A percentile compares a stretch with the other conserved stretches of the same genome.
Evolutionary conservation across 73 alveolate species (phyloP).

Genomic region (Paramecium sexaurelia): DNA sequence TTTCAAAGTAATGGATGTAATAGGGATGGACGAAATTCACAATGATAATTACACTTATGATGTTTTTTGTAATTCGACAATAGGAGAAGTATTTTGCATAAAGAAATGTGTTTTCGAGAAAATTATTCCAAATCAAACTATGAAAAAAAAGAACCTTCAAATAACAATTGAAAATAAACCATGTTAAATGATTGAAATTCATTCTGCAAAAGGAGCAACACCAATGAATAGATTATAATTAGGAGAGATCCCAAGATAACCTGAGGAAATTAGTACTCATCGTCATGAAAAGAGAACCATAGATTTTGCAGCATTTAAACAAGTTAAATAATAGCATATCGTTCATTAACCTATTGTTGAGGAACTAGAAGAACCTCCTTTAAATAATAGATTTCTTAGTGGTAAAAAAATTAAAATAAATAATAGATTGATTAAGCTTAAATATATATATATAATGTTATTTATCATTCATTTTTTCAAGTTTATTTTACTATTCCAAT

Average conservation of each 20-base stretch:
- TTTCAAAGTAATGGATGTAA: background rate
- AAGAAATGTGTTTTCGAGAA: conserved; percentile 36
- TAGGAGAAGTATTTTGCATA: conserved; percentile 48
- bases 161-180: conserved; percentile 18
- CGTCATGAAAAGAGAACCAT: conserved; percentile 54
- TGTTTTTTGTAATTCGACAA: conserved; percentile 15
- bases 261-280: conserved; percentile 56
- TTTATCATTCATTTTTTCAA: background rate
- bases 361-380: conserved; percentile 51
- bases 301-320: background rate
- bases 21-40: conserved; percentile 29
- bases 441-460: background rate
- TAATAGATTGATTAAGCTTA: background rate
- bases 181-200: conserved; percentile 29
- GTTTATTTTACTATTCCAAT: too few relatives aligned
- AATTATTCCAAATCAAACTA: background rate
- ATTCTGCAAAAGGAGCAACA: conserved; percentile 57
- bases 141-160: conserved; percentile 19
- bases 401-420: background rate
- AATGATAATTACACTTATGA: conserved; percentile 35
- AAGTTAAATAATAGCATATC: background rate
- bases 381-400: conserved; percentile 10
- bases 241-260: conserved; percentile 29
- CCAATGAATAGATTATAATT: conserved; percentile 43
- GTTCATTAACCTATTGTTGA: background rate